Base-by-base conservation (phyloP, 306 rosid genomes). In the Quercus wislizeni region DNA sequence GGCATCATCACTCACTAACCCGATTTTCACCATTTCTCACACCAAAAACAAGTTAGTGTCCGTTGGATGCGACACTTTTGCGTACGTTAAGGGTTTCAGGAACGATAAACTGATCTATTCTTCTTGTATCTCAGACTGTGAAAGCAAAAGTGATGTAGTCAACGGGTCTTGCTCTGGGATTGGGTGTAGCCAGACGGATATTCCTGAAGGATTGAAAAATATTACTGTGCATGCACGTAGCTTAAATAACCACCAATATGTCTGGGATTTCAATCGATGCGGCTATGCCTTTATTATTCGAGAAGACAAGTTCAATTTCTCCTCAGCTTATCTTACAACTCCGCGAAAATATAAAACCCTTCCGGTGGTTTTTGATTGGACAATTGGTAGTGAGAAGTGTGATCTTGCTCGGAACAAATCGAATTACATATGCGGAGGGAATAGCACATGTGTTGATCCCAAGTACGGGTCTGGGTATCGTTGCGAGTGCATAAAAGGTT, bases 31-130 rank as follows among this genome's bases (percentile, higher is more conserved):
- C 23, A 31, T 84, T 19, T 84, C 84, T 0, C 64, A 78, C 71
- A 68, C 55, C 0, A 51, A 76, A 35, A 84, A 84, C 84, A 76
- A 72, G 52, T 84, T 84, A 69, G 12, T 72, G 25, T 78, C 54
- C 0, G 79, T 84, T 9, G 87, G 87, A 12, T 80, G 84, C 11
- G 76, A 83, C 79, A 84, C 74, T 20, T 72, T 21, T 0, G 87
- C 79, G 6, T 64, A 43, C 6, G 65, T 84, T 13, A 3, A 12
- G 1, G 74, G 49, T 5, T 43, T 4, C 13, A 5, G 0, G 25
- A 2, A 55, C 6, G 41, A n/a, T 5, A 1, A 3, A 0, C 12
- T 6, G 0, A 63, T 54, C 30, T n/a, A 81, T 14, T 80, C 74
- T 0, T 76, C 82, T 3, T 83, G 82, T 74, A 1, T 58, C 27